Conservation (phyloP, 768 basidiomycete genomes). For the Astraeus odoratus region DNA sequence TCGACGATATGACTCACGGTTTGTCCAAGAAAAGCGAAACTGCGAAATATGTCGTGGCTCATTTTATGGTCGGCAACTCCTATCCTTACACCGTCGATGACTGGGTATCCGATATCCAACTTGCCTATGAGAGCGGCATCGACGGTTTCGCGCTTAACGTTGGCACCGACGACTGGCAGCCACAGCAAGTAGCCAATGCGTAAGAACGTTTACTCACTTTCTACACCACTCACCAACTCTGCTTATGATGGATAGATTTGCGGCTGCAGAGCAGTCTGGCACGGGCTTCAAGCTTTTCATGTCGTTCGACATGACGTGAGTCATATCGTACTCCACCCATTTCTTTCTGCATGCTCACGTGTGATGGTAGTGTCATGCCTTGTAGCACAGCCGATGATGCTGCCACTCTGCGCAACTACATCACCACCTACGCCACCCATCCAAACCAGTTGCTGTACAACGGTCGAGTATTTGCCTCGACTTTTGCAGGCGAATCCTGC, state of each 20-base stretch:
- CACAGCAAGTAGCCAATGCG: conserved; percentile 55
- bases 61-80: conserved; percentile 60
- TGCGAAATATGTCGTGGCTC: conserved; percentile 46
- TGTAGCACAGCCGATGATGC: conserved; percentile 46
- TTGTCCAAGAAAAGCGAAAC: conserved; percentile 11
- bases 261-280: conserved; percentile 45
- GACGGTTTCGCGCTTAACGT: conserved; percentile 71
- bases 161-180: conserved; percentile 59
- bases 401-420: conserved; percentile 42
- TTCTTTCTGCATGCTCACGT: not conserved
- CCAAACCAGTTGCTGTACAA: conserved; percentile 51
- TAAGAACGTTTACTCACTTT: conserved; percentile 28
- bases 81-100: conserved; percentile 45
- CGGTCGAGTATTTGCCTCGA: conserved; percentile 52
- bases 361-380: conserved; percentile 40
- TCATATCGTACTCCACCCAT: conserved; percentile 11
- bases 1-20: not conserved
- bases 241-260: conserved; percentile 35
- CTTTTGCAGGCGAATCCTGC: conserved; percentile 67
- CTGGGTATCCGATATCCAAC: conserved; percentile 45
- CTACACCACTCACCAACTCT: conserved; percentile 3
- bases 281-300: conserved; percentile 67
- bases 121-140: conserved; percentile 52
- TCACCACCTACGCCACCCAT: conserved; percentile 46
- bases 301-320: conserved; percentile 73